These are phyloP conservation scores for Alternaria angustiovoidea DNA, from an alignment of 2,329 filamentous ascomycete genomes.

Conservation along the genomic window DNA sequence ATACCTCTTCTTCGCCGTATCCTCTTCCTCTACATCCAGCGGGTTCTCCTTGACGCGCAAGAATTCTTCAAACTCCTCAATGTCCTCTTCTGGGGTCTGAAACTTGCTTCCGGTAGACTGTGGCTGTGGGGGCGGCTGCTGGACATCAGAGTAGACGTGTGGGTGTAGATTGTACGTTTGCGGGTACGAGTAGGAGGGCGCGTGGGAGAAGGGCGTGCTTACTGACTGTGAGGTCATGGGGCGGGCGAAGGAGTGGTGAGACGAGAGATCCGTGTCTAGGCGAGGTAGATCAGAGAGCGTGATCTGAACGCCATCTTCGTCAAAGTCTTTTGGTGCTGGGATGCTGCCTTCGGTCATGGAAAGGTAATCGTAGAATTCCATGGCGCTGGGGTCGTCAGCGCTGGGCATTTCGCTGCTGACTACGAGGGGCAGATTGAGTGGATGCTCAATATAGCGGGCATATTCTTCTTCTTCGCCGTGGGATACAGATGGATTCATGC, in stretches of 20 bases:
- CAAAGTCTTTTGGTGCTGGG: constrained; percentile 25
- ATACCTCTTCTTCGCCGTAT: constrained; percentile 90
- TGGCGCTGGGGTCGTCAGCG: constrained; percentile 57
- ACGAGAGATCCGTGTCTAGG: constrained; percentile 35
- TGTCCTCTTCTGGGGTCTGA: constrained; percentile 68
- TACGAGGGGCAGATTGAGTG: constrained; percentile 85
- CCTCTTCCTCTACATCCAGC: constrained; percentile 85
- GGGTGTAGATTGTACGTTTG: constrained; percentile 28
- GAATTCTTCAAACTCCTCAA: constrained; percentile 78
- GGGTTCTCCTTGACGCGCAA: constrained; percentile 81
- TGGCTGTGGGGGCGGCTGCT: constrained; percentile 10
- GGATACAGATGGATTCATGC: constrained; percentile 83
- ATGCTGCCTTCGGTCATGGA: constrained; percentile 57
- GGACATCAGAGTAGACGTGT: constrained; percentile 20
- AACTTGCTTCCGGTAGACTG: constrained; percentile 48
- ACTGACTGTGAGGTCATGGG: constrained; percentile 39
- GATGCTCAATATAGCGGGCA: constrained; percentile 84
- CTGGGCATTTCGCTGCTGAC: constrained; percentile 71
- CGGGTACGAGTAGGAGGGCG: constrained; percentile 35
- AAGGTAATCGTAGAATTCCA: constrained; percentile 83
- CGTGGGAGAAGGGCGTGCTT: constrained; percentile 46
- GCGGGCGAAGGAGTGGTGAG: constrained; percentile 38
- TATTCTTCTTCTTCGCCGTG: constrained; percentile 84
- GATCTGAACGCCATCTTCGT: constrained; percentile 27
- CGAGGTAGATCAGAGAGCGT: constrained; percentile 23